These are phyloP conservation scores for Paulinella micropora DNA, from an alignment of 78 protist species.

Conservation along the genomic window DNA sequence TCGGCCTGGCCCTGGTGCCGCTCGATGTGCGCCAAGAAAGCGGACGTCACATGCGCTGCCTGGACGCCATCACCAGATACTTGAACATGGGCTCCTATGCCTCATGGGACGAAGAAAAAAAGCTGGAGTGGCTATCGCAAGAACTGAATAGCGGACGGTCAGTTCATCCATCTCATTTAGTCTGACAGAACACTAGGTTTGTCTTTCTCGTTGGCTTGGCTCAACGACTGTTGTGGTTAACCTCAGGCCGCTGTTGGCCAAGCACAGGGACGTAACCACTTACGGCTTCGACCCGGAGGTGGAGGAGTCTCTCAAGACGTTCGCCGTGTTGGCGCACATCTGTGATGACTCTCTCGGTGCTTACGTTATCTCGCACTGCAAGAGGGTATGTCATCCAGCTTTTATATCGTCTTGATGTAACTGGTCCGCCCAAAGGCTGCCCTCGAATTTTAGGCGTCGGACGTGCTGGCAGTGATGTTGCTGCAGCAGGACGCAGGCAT, in stretches of 20 bases:
- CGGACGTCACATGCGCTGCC: conserved; percentile 34
- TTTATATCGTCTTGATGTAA: too few relatives aligned
- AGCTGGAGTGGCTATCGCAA: background rate
- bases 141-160: conserved; percentile 23
- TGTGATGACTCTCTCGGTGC: conserved; percentile 39
- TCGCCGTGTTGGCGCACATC: conserved; percentile 17
- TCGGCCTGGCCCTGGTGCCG: conserved; percentile 38
- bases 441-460: conserved; percentile 33
- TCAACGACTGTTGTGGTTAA: too few relatives aligned
- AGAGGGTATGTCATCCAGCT: too few relatives aligned
- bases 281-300: background rate
- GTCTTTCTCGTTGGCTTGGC: background rate
- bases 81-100: conserved; percentile 38
- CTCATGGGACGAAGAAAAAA: conserved; percentile 16
- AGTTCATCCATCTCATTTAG: conserved; percentile 19
- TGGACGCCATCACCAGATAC: conserved; percentile 34
- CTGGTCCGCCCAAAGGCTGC: too few relatives aligned
- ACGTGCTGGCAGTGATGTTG: conserved; percentile 50
- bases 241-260: too few relatives aligned
- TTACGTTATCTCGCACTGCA: conserved; percentile 50
- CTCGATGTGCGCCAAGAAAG: conserved; percentile 53
- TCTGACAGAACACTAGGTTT: background rate
- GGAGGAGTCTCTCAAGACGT: conserved; percentile 34
- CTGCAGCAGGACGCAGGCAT: conserved; percentile 40
- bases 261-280: too few relatives aligned